Evolutionary conservation across 1,284 basidiomycete species (phyloP).

Genomic region (Pulveroboletus sp.): DNA sequence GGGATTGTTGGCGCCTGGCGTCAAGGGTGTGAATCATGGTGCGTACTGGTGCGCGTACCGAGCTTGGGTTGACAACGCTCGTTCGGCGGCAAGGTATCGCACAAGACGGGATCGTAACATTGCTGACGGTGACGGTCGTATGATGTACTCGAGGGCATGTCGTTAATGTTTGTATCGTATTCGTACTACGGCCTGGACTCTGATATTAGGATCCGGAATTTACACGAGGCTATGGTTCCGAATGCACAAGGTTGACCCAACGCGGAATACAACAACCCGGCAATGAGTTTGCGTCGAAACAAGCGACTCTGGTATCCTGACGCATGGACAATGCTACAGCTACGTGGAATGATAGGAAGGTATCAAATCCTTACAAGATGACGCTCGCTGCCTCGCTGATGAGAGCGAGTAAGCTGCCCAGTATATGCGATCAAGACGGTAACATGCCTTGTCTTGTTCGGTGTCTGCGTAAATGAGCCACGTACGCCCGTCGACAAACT

Average conservation of each 20-base stretch:
- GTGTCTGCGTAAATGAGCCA: slow-evolving; percentile 70
- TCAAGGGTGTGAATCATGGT: slow-evolving; percentile 29
- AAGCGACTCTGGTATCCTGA: slow-evolving; percentile 14
- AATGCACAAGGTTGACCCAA: too few relatives aligned
- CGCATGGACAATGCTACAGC: slow-evolving; percentile 17
- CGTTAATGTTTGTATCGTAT: not conserved
- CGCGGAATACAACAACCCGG: not conserved
- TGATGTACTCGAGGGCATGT: slow-evolving; percentile 18
- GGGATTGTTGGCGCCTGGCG: slow-evolving; percentile 25
- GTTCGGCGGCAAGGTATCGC: slow-evolving; percentile 39
- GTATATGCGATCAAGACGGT: slow-evolving; percentile 9
- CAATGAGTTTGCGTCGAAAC: slow-evolving; percentile 5
- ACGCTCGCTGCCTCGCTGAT: slow-evolving; percentile 36
- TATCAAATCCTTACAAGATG: slow-evolving; percentile 25
- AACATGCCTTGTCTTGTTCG: slow-evolving; percentile 64
- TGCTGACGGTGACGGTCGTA: slow-evolving; percentile 48
- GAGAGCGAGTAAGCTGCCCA: slow-evolving; percentile 35
- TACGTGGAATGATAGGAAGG: slow-evolving; percentile 19
- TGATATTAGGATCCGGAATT: too few relatives aligned
- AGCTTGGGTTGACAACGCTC: not conserved
- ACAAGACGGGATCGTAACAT: slow-evolving; percentile 46
- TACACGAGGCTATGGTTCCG: too few relatives aligned
- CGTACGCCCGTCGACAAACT: slow-evolving; percentile 51
- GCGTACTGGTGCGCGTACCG: not conserved
- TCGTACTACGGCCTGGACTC: not conserved